phyloP scores from a whole-genome alignment of 768 basidiomycete genomes.

The Boletus bicolor region DNA sequence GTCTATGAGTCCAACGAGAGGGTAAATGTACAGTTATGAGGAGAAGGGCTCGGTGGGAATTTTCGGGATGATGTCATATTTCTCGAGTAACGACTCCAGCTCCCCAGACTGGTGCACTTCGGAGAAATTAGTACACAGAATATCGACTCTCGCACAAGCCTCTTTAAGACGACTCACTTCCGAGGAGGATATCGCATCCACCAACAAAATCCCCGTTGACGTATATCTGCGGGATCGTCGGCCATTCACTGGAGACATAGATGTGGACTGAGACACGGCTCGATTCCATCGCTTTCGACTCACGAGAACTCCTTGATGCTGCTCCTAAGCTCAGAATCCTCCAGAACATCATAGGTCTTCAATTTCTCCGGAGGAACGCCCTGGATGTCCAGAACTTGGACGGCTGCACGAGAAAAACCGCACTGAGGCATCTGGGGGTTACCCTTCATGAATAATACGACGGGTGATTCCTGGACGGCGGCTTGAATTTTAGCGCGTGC shows the following conservation, averaged over 20 bases:
- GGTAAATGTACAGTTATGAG: not conserved
- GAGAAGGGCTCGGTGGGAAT: constrained; percentile 6
- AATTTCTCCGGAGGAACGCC: constrained; percentile 78
- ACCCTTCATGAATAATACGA: constrained; percentile 99
- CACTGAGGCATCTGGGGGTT: constrained; percentile 84
- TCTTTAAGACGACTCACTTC: constrained; percentile 55
- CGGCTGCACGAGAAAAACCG: constrained; percentile 92
- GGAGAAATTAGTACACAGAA: not conserved
- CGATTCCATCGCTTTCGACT: constrained; percentile 34
- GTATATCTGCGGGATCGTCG: constrained; percentile 95
- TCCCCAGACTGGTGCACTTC: constrained; percentile 97
- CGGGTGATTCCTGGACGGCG: constrained; percentile 70
- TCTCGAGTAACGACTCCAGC: constrained; percentile 75
- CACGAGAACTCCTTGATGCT: constrained; percentile 97
- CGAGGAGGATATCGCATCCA: constrained; percentile 91
- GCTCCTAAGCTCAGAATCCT: constrained; percentile 75
- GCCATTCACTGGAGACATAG: constrained; percentile 74
- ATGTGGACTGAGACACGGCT: not conserved
- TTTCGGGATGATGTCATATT: constrained; percentile 67
- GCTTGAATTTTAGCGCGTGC: constrained; percentile 61
- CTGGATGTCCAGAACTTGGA: constrained; percentile 85
- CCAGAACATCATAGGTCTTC: constrained; percentile 87
- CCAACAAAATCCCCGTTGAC: constrained; percentile 94
- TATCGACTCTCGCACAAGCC: not conserved
- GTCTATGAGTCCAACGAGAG: not conserved